phyloP scores from a whole-genome alignment of 495 filamentous ascomycete species.

The Xylaria flabelliformis region DNA sequence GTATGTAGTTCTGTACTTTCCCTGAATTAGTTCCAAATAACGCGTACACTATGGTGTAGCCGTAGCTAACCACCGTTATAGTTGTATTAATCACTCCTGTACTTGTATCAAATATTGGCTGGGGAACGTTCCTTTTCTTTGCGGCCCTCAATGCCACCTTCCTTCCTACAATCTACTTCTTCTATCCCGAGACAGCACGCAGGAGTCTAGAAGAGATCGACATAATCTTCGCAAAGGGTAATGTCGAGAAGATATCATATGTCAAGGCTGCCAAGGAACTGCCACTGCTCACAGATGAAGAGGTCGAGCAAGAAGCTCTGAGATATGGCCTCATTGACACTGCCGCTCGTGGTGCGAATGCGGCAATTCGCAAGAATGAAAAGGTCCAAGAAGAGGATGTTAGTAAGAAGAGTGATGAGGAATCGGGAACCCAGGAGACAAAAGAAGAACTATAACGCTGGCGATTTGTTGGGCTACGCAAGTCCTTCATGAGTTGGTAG shows the following conservation, averaged over 20 bases:
- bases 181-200: slow-evolving; percentile 75
- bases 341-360: slow-evolving; percentile 35
- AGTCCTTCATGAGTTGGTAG: not conserved
- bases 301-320: slow-evolving; percentile 67
- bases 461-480: not conserved
- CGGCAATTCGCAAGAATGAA: not conserved
- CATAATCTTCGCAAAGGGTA: slow-evolving; percentile 69
- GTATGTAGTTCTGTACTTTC: slow-evolving; percentile 29
- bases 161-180: slow-evolving; percentile 76
- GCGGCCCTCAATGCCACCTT: slow-evolving; percentile 72
- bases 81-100: slow-evolving; percentile 84
- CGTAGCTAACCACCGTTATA: slow-evolving; percentile 36
- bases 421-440: slow-evolving; percentile 12
- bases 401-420: slow-evolving; percentile 19
- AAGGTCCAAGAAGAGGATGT: not conserved
- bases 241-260: slow-evolving; percentile 75
- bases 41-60: not conserved
- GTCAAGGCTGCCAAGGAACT: slow-evolving; percentile 73
- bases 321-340: slow-evolving; percentile 63
- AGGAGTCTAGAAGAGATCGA: slow-evolving; percentile 82
- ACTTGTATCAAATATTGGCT: slow-evolving; percentile 70
- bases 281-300: slow-evolving; percentile 66
- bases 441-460: not conserved
- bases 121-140: slow-evolving; percentile 84
- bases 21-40: not conserved